Percentiles rank a stretch among this genome's conserved stretches.
These are phyloP conservation scores for Stachybotrys elegans DNA, from an alignment of 2,329 filamentous ascomycete genomes.

Conservation along the genomic window DNA sequence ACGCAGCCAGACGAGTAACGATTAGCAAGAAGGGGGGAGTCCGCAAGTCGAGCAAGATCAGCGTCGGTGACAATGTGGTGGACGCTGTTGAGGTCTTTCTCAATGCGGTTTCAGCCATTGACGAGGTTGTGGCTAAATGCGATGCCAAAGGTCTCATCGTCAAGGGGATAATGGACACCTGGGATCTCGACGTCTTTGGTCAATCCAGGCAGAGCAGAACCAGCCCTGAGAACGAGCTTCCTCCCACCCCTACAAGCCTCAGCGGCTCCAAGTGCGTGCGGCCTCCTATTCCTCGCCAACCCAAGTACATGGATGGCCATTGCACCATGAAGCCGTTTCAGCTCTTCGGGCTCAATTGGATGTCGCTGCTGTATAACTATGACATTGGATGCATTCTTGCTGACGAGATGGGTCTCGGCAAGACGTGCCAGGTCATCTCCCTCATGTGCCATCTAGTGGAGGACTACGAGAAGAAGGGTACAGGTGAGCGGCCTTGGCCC, in stretches of 20 bases:
- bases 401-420: constrained; percentile 95
- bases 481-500: constrained; percentile 50
- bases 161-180: constrained; percentile 39
- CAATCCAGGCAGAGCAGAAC: constrained; percentile 26
- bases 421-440: constrained; percentile 94
- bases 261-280: constrained; percentile 26
- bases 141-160: constrained; percentile 61
- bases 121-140: constrained; percentile 73
- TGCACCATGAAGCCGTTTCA: constrained; percentile 89
- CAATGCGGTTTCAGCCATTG: constrained; percentile 75
- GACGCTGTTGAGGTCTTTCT: constrained; percentile 64
- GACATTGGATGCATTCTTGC: constrained; percentile 85
- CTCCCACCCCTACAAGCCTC: constrained; percentile 37
- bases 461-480: constrained; percentile 37
- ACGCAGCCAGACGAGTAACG: constrained; percentile 61
- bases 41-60: constrained; percentile 39
- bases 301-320: constrained; percentile 69
- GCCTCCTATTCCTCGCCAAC: constrained; percentile 56
- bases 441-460: constrained; percentile 81
- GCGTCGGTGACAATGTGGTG: constrained; percentile 48
- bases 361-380: constrained; percentile 75
- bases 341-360: constrained; percentile 91
- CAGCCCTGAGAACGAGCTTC: constrained; percentile 28
- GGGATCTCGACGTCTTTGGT: constrained; percentile 45
- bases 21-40: constrained; percentile 42